These are phyloP conservation scores for Cyberlindnera samutprakarnensis DNA, from an alignment of 805 yeast species.

Conservation along the genomic window DNA sequence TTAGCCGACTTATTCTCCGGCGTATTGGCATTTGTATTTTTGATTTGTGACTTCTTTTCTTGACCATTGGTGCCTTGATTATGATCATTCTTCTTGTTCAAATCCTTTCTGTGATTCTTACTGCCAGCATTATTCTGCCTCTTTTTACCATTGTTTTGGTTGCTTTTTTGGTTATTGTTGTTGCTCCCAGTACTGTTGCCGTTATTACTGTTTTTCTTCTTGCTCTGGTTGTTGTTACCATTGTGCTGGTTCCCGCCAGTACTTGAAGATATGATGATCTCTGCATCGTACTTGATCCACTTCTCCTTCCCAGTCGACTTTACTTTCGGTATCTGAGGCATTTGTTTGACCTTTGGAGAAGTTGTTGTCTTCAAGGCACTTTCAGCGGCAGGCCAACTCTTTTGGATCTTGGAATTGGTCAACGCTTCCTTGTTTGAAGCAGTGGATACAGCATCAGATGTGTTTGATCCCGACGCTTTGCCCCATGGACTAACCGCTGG, in stretches of 20 bases:
- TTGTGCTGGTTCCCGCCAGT: slow-evolving; percentile 3
- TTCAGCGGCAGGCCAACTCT: slow-evolving; percentile 19
- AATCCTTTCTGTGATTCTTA: not conserved
- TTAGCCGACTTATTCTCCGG: not conserved
- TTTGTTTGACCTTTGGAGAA: slow-evolving; percentile 2
- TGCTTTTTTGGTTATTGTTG: no score
- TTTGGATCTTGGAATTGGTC: slow-evolving; percentile 2
- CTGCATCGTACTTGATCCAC: slow-evolving; percentile 61
- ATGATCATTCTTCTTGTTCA: slow-evolving; percentile 4
- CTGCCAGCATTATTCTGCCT: not conserved
- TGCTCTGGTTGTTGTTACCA: slow-evolving; percentile 6
- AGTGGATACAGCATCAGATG: not conserved
- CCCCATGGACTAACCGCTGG: slow-evolving; percentile 9
- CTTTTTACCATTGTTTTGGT: not conserved
- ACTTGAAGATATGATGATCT: slow-evolving; percentile 31
- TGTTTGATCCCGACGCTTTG: not conserved
- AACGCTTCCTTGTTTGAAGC: not conserved
- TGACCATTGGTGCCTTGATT: slow-evolving; percentile 3
- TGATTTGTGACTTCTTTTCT: slow-evolving; percentile 1
- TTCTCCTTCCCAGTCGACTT: slow-evolving; percentile 40
- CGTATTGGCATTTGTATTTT: not conserved
- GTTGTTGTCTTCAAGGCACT: slow-evolving; percentile 4
- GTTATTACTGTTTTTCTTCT: not conserved
- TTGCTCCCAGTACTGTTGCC: not conserved
- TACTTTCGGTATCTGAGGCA: slow-evolving; percentile 8